Conservation (phyloP, 1,139 yeast species). For the Pichia sp. region DNA sequence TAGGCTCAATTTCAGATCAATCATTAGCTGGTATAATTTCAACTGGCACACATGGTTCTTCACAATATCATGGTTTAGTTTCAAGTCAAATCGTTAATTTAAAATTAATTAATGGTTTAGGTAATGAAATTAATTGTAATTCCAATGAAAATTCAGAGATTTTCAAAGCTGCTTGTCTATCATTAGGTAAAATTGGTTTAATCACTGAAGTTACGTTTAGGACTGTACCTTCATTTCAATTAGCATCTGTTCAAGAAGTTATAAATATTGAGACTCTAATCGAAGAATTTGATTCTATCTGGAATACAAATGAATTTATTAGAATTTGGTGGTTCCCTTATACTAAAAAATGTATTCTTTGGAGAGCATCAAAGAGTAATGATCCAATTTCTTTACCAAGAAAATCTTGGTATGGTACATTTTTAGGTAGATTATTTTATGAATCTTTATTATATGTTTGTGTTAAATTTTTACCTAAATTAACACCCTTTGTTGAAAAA, state of each 20-base stretch:
- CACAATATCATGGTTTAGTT: slow-evolving; percentile 86
- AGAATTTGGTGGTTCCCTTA: slow-evolving; percentile 99
- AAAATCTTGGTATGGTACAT: slow-evolving; percentile 81
- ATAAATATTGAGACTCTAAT: slow-evolving; percentile 68
- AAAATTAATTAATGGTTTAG: slow-evolving; percentile 65
- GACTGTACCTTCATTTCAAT: slow-evolving; percentile 75
- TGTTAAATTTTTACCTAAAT: slow-evolving; percentile 61
- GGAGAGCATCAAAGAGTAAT: slow-evolving; percentile 76
- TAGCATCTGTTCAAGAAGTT: slow-evolving; percentile 76
- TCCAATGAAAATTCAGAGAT: slow-evolving; percentile 59
- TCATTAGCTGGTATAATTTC: slow-evolving; percentile 90
- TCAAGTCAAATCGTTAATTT: slow-evolving; percentile 81
- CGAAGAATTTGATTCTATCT: slow-evolving; percentile 61
- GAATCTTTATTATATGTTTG: slow-evolving; percentile 74
- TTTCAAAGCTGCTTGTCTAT: slow-evolving; percentile 78
- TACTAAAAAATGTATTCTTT: slow-evolving; percentile 72
- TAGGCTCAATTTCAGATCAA: slow-evolving; percentile 93
- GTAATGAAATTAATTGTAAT: slow-evolving; percentile 66
- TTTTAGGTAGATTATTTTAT: slow-evolving; percentile 69
- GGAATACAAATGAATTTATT: slow-evolving; percentile 88
- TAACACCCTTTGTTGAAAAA: slow-evolving; percentile 78
- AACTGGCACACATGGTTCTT: slow-evolving; percentile 95
- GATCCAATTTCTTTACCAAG: slow-evolving; percentile 64
- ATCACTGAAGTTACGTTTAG: slow-evolving; percentile 85
- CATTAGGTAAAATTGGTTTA: slow-evolving; percentile 88